These are phyloP conservation scores for Dothideomycetes sp. DNA, from an alignment of 2,329 filamentous ascomycete genomes.

Conservation along the genomic window DNA sequence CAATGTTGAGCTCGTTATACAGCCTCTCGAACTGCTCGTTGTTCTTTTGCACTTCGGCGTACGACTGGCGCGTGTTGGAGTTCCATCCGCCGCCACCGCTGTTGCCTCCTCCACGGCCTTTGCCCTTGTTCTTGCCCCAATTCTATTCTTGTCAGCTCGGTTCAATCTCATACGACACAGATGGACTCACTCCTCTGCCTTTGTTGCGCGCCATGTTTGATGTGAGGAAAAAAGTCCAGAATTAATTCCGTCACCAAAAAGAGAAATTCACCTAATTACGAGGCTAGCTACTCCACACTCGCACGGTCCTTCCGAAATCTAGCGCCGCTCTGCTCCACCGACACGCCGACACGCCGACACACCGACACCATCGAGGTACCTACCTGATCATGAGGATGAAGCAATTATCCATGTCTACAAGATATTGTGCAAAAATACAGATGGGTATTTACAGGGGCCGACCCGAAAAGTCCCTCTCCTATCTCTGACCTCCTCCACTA, in stretches of 20 bases:
- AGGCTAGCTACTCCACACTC: too few species aligned
- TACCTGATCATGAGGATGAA: conserved; percentile 4
- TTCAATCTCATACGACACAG: neutral
- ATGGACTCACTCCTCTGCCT: conserved; percentile 2
- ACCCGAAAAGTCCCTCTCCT: neutral
- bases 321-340: too few species aligned
- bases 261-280: conserved; percentile 8
- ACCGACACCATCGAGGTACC: too few species aligned
- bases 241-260: conserved; percentile 3
- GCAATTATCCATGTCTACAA: neutral
- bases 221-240: neutral
- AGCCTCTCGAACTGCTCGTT: conserved; percentile 81
- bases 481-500: conserved; percentile 2
- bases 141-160: conserved; percentile 4
- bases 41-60: conserved; percentile 59
- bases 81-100: conserved; percentile 34
- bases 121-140: conserved; percentile 18
- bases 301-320: too few species aligned
- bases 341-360: too few species aligned
- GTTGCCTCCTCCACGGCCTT: conserved; percentile 23
- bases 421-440: neutral
- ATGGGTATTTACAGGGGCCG: neutral
- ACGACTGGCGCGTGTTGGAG: conserved; percentile 35
- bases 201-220: conserved; percentile 7
- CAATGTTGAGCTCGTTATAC: conserved; percentile 69